These are phyloP conservation scores for Nakazawaea pomicola DNA, from an alignment of 805 yeast species.

Conservation along the genomic window DNA sequence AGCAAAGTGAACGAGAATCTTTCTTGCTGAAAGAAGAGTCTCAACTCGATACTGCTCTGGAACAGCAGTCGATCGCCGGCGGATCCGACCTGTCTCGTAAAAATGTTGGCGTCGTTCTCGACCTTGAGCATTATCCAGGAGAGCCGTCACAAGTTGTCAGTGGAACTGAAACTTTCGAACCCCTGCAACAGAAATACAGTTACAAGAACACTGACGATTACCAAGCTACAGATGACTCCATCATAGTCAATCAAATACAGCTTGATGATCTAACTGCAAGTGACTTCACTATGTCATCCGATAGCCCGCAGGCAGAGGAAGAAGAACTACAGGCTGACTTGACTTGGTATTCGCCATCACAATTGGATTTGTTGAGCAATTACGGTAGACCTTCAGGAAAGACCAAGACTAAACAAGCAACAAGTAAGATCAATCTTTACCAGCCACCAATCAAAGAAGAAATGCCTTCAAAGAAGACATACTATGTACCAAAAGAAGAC, in stretches of 20 bases:
- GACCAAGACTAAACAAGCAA: neutral
- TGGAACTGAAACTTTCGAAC: neutral
- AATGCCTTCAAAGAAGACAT: neutral
- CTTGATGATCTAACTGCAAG: constrained; percentile 5
- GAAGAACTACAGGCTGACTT: constrained; percentile 1
- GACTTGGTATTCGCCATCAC: constrained; percentile 9
- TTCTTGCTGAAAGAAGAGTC: neutral
- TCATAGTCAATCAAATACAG: constrained; percentile 5
- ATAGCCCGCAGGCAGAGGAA: constrained; percentile 5
- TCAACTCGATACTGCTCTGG: too few relatives aligned
- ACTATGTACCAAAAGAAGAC: constrained; percentile 8
- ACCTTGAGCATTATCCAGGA: too few relatives aligned
- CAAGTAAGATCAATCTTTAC: constrained; percentile 7
- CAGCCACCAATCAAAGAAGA: neutral
- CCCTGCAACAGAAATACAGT: constrained; percentile 6
- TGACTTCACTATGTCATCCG: constrained; percentile 11
- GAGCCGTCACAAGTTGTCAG: neutral
- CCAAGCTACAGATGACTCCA: neutral
- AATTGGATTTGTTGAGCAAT: neutral
- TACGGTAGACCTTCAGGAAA: neutral
- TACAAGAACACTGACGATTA: constrained; percentile 7
- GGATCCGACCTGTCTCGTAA: too few relatives aligned
- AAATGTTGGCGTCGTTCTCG: too few relatives aligned
- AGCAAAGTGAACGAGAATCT: too few relatives aligned
- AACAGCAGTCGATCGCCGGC: too few relatives aligned